Base-by-base conservation (phyloP, 108 stramenopile species). In the Cyclostephanos tholiformis region DNA sequence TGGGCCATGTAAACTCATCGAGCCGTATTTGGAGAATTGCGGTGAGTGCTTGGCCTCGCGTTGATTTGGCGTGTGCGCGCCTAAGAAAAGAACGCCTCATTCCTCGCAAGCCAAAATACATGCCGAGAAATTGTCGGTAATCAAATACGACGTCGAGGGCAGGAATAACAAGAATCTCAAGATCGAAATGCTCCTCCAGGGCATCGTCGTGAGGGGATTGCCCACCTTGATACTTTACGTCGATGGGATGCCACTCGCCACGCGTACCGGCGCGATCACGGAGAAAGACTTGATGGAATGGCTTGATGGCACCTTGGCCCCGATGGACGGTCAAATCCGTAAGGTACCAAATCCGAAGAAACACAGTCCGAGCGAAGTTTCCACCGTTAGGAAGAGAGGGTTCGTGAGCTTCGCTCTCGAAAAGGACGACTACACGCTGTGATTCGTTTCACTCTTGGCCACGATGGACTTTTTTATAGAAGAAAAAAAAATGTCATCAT, bases 1-100 rank as follows among this genome's bases (percentile, higher is more conserved):
- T 50, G 88, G 88, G 1, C 88, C 88, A 6, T 89, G 88, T 49
- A 87, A 85, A 72, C 62, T 89, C 51, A 89, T 89, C 43, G 88
- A 89, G 53, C 88, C 88, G 13, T 61, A 76, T 29, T 44, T 88
- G 46, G 63, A 67, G 11, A 63, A 84, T 25, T 85, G 75, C 49
- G 87, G 78, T 79, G 36, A 79, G 78, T 62, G 51, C 2, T 30
- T 27, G 14, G 27, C 19, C 14, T 29, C 19, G 1, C 0, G 4
- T 29, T 26, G 36, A 14, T 19, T 1, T 59, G 12, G n/a, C 9
- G 57, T 52, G 3, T 14, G 55, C 20, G 48, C 6, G 41, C 32
- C 10, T 30, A 49, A 50, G 25, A n/a, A 35, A 26, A 5, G 14
- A 26, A 17, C 17, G 30, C 53, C 63, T 19, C 32, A 35, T 25